Percentiles rank a stretch among this genome's conserved stretches.
Conservation (phyloP, 495 filamentous ascomycete genomes). For the Parathielavia appendiculata region DNA sequence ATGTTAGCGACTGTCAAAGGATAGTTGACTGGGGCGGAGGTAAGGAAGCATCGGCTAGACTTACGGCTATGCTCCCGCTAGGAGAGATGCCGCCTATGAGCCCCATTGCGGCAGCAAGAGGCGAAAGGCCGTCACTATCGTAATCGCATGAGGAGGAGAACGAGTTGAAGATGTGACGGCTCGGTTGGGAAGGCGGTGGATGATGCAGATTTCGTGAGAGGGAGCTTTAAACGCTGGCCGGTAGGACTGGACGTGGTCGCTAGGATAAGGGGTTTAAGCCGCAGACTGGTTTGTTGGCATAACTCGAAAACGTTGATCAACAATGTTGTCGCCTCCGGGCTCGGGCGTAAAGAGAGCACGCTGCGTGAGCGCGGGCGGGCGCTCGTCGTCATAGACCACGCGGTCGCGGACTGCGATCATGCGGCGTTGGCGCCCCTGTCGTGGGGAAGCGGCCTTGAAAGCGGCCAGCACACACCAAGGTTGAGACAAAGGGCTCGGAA, state of each 20-base stretch:
- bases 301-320: constrained; percentile 5
- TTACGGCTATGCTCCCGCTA: constrained; percentile 77
- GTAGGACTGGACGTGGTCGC: neutral
- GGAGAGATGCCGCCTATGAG: constrained; percentile 79
- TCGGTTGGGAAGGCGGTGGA: neutral
- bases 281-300: neutral
- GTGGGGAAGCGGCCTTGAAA: constrained; percentile 15
- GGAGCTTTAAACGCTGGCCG: neutral
- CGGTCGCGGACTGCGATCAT: constrained; percentile 11
- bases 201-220: neutral
- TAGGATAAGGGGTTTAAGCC: neutral
- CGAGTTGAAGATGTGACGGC: neutral
- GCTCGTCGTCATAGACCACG: neutral
- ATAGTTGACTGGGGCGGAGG: neutral
- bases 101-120: constrained; percentile 52
- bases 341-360: neutral
- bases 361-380: neutral
- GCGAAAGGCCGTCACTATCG: constrained; percentile 20
- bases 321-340: neutral
- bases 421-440: constrained; percentile 8
- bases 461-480: constrained; percentile 6
- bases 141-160: constrained; percentile 23
- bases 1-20: constrained; percentile 15
- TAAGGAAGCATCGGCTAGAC: constrained; percentile 29
- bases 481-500: constrained; percentile 14